These are phyloP conservation scores for Phyllosticta capitalensis DNA, from an alignment of 2,329 filamentous ascomycete genomes.

Conservation along the genomic window DNA sequence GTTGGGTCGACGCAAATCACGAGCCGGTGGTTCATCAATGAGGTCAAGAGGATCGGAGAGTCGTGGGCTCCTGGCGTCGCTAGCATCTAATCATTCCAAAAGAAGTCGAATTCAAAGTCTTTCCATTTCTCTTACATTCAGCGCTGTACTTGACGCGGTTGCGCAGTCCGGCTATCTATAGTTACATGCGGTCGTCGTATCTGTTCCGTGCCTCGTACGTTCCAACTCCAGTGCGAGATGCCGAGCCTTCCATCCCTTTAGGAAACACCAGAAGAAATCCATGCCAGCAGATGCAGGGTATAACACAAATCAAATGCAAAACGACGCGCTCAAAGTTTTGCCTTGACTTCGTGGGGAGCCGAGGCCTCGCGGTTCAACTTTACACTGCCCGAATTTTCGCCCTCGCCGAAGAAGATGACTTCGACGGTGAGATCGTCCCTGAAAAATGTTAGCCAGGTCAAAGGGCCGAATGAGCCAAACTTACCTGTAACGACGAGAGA, in stretches of 20 bases:
- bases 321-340: constrained; percentile 2
- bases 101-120: no score
- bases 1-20: constrained; percentile 58
- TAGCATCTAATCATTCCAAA: constrained; percentile 38
- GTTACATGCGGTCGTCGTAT: not conserved
- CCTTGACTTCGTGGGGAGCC: constrained; percentile 30
- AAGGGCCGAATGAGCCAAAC: constrained; percentile 15
- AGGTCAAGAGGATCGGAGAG: constrained; percentile 80
- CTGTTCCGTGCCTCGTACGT: not conserved
- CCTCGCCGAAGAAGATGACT: constrained; percentile 94
- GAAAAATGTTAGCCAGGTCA: constrained; percentile 15
- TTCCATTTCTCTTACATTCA: no score
- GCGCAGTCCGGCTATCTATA: not conserved
- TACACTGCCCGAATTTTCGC: constrained; percentile 65
- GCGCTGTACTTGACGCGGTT: no score
- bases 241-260: constrained; percentile 1
- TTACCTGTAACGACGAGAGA: constrained; percentile 82
- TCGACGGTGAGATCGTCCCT: constrained; percentile 95
- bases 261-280: not conserved
- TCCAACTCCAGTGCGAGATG: not conserved
- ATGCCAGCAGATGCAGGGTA: constrained; percentile 7
- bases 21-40: constrained; percentile 68
- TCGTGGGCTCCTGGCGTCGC: constrained; percentile 68
- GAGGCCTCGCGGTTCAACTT: constrained; percentile 81
- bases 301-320: not conserved